Evolutionary conservation across 345 rosid species (phyloP).

Genomic region (Eucalyptus rudis): DNA sequence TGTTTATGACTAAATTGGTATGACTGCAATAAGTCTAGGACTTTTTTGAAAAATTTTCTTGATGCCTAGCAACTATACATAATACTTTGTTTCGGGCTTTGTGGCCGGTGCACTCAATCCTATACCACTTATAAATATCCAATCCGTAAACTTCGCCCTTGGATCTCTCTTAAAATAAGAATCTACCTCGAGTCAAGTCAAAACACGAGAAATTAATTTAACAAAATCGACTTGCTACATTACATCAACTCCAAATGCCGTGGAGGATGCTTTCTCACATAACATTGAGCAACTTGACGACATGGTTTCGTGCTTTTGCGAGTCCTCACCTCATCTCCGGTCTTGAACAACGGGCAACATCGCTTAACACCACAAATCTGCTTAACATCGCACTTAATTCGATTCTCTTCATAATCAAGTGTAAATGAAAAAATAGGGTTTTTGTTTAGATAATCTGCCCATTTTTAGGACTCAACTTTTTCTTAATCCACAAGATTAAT

Average conservation of each 20-base stretch:
- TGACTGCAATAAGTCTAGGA: rapidly evolving
- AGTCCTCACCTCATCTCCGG: background rate
- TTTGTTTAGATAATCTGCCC: background rate
- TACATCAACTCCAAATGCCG: background rate
- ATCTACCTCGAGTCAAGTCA: background rate
- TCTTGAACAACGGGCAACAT: background rate
- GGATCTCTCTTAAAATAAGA: background rate
- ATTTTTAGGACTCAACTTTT: background rate
- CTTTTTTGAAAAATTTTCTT: no score
- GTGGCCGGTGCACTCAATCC: background rate
- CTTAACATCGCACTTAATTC: background rate
- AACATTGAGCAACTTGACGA: background rate
- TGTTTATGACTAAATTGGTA: no score
- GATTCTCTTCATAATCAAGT: background rate
- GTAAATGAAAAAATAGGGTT: background rate
- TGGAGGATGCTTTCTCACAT: background rate
- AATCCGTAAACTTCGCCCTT: background rate
- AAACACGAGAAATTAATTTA: no score
- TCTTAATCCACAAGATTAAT: background rate
- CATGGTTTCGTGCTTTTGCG: background rate
- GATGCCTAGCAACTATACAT: no score
- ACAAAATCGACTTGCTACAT: background rate
- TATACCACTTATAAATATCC: background rate
- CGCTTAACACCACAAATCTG: background rate
- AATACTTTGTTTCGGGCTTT: no score